Conservation (phyloP, 306 rosid species). For the Cajanus cajan region DNA sequence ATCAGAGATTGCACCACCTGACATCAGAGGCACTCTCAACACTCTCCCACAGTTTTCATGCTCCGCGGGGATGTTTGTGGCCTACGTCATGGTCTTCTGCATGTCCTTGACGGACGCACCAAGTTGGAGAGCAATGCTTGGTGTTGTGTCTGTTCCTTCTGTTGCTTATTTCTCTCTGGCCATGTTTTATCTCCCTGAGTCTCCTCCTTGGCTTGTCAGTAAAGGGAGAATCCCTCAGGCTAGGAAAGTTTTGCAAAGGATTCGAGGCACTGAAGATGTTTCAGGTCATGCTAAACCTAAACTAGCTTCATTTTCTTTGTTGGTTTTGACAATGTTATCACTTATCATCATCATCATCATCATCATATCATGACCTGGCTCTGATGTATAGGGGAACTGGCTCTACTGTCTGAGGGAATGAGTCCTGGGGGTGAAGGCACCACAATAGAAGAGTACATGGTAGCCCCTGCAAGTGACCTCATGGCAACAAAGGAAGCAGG, state of each 20-base stretch:
- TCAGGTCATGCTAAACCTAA: slow-evolving; percentile 50
- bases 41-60: slow-evolving; percentile 79
- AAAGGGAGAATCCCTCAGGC: slow-evolving; percentile 81
- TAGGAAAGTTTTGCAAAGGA: slow-evolving; percentile 64
- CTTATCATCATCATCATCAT: not conserved
- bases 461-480: slow-evolving; percentile 61
- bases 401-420: slow-evolving; percentile 84
- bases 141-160: slow-evolving; percentile 69
- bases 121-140: slow-evolving; percentile 88
- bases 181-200: slow-evolving; percentile 73
- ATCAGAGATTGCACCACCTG: slow-evolving; percentile 96
- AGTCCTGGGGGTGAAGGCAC: slow-evolving; percentile 73
- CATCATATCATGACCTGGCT: no score
- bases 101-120: slow-evolving; percentile 65
- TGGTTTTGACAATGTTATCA: not conserved
- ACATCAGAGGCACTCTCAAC: slow-evolving; percentile 76
- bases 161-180: slow-evolving; percentile 58
- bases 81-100: slow-evolving; percentile 74
- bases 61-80: slow-evolving; percentile 82
- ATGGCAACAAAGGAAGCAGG: slow-evolving; percentile 44
- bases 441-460: slow-evolving; percentile 76
- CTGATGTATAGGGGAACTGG: slow-evolving; percentile 74
- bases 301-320: not conserved
- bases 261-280: slow-evolving; percentile 77
- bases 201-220: slow-evolving; percentile 97